Percentiles rank a stretch among this genome's conserved stretches.
phyloP scores from a whole-genome alignment of 2,329 filamentous ascomycete genomes.

The Scedosporium minutisporum region DNA sequence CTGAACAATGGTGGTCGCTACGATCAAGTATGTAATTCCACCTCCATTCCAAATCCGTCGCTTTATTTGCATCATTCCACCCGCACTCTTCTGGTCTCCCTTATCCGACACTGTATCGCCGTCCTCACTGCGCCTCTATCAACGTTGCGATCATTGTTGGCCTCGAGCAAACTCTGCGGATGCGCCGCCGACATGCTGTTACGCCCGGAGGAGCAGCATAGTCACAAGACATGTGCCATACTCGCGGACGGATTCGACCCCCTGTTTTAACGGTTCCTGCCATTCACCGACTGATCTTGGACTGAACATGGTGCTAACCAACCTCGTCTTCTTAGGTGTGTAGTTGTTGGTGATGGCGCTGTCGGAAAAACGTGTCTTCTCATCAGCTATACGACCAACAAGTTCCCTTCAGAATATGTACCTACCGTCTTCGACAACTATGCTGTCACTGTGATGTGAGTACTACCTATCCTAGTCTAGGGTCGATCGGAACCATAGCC shows the following conservation, averaged over 20 bases:
- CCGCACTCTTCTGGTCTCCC: constrained; percentile 8
- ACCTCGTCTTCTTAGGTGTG: constrained; percentile 56
- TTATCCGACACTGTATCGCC: neutral
- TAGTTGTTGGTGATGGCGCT: constrained; percentile 97
- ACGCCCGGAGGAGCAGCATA: too few species aligned
- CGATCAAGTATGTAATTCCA: constrained; percentile 47
- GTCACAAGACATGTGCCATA: too few species aligned
- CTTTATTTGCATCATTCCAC: constrained; percentile 10
- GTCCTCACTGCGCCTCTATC: neutral
- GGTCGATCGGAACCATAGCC: neutral
- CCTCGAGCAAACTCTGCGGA: neutral
- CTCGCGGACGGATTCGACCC: too few species aligned
- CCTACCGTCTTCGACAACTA: constrained; percentile 99
- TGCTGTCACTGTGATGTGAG: constrained; percentile 98
- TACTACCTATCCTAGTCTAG: constrained; percentile 20
- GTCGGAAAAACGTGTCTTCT: constrained; percentile 98
- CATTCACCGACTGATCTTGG: neutral
- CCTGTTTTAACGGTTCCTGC: too few species aligned
- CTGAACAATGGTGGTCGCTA: constrained; percentile 52
- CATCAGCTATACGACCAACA: constrained; percentile 99
- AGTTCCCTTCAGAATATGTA: constrained; percentile 99
- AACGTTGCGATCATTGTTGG: neutral
- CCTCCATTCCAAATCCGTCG: constrained; percentile 10
- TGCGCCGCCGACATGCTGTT: neutral
- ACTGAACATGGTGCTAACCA: neutral